phyloP scores from a whole-genome alignment of 345 rosid genomes.

The Pistacia integerrima region DNA sequence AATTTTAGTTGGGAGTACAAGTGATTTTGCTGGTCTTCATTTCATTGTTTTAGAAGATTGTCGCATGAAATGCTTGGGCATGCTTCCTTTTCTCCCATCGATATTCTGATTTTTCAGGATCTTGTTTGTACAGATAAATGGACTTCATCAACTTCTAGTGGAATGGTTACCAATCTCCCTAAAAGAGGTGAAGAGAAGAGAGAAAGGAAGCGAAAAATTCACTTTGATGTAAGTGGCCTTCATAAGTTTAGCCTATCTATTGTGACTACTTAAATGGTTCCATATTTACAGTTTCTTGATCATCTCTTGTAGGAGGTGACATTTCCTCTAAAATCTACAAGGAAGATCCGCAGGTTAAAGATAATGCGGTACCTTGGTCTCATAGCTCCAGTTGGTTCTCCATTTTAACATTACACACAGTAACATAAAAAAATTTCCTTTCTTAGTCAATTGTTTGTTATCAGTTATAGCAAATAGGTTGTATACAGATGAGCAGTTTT shows the following conservation, averaged over 20 bases:
- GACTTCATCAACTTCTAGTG: conserved; percentile 26
- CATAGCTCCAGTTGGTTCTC: conserved; percentile 38
- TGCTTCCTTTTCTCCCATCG: not conserved
- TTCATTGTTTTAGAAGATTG: not conserved
- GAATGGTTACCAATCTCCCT: conserved; percentile 14
- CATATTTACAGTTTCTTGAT: not conserved
- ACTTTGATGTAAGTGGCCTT: conserved; percentile 24
- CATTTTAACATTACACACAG: conserved; percentile 12
- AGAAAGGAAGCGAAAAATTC: conserved; percentile 28
- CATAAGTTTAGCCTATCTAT: not conserved
- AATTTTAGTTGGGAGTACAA: not conserved
- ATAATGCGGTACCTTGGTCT: conserved; percentile 46
- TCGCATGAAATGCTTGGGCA: not conserved
- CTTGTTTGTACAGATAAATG: conserved; percentile 23
- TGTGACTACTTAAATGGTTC: not conserved
- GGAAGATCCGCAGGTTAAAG: conserved; percentile 31
- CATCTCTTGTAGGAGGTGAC: conserved; percentile 28
- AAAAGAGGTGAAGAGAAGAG: conserved; percentile 28
- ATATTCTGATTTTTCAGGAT: not conserved
- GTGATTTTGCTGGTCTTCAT: not conserved
- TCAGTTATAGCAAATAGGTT: too few relatives aligned
- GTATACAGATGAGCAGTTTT: too few relatives aligned
- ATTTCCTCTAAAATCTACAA: conserved; percentile 21
- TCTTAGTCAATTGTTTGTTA: not conserved
- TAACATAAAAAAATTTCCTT: not conserved